Evolutionary conservation across 768 basidiomycete species (phyloP).

Genomic region (Floccularia luteovirens): DNA sequence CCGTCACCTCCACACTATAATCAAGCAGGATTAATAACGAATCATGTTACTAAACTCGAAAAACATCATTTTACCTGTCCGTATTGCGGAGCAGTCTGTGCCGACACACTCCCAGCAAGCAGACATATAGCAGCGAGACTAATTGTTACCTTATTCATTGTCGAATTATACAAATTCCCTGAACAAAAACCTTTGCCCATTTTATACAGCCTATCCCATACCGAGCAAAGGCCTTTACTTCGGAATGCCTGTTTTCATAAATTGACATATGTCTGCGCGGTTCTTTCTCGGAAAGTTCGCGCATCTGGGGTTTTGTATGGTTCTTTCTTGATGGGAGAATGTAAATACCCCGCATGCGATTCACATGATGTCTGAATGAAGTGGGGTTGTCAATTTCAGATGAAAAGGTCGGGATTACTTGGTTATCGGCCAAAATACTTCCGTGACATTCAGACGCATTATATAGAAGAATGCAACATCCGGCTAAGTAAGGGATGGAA

Average conservation of each 20-base stretch:
- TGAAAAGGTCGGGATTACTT: too few relatives aligned
- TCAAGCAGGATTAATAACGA: neutral
- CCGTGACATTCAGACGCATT: too few relatives aligned
- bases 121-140: slow-evolving; percentile 1
- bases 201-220: slow-evolving; percentile 1
- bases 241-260: slow-evolving; percentile 11
- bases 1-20: slow-evolving; percentile 44
- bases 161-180: slow-evolving; percentile 1
- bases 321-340: too few relatives aligned
- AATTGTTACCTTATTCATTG: slow-evolving; percentile 3
- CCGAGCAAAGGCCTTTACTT: slow-evolving; percentile 32
- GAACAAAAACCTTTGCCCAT: too few relatives aligned
- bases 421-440: too few relatives aligned
- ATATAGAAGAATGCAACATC: too few relatives aligned
- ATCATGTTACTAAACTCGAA: neutral
- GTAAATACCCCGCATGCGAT: too few relatives aligned
- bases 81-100: slow-evolving; percentile 21
- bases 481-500: too few relatives aligned
- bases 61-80: slow-evolving; percentile 24
- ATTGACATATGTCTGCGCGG: neutral
- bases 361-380: too few relatives aligned
- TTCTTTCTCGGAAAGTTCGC: too few relatives aligned
- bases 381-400: too few relatives aligned
- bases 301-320: too few relatives aligned
- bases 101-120: slow-evolving; percentile 8